phyloP scores from a whole-genome alignment of 2,329 filamentous ascomycete genomes.

The Scedosporium apiospermum region DNA sequence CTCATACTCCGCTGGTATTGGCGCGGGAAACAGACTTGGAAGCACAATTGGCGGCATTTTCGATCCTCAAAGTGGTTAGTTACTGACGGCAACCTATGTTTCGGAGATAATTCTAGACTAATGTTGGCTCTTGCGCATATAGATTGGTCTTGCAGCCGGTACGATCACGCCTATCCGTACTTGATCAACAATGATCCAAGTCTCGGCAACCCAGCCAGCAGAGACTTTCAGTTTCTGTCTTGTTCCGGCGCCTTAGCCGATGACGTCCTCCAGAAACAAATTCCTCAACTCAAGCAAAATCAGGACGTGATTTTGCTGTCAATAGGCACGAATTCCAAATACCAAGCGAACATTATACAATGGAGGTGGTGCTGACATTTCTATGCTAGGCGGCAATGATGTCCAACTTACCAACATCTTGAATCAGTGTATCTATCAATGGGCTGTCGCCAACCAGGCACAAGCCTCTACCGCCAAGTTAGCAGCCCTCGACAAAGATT shows the following conservation, averaged over 20 bases:
- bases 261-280: conserved; percentile 5
- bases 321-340: background rate
- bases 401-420: conserved; percentile 11
- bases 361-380: background rate
- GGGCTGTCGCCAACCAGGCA: conserved; percentile 1
- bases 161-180: background rate
- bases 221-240: conserved; percentile 4
- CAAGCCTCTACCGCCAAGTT: conserved; percentile 6
- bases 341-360: too few relatives aligned
- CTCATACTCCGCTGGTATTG: conserved; percentile 13
- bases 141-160: conserved; percentile 5
- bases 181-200: background rate
- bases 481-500: background rate
- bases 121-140: background rate
- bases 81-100: background rate
- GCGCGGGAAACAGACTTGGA: conserved; percentile 9
- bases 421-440: conserved; percentile 13
- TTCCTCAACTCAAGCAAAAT: background rate
- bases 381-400: background rate
- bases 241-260: conserved; percentile 4
- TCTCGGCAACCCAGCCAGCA: background rate
- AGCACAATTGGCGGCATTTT: background rate
- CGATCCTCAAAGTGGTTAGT: conserved; percentile 3
- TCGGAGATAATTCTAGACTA: background rate
- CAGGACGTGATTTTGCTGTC: conserved; percentile 5